Evolutionary conservation across 2,329 filamentous ascomycete genomes (phyloP).

Genomic region (Fusarium sp.): DNA sequence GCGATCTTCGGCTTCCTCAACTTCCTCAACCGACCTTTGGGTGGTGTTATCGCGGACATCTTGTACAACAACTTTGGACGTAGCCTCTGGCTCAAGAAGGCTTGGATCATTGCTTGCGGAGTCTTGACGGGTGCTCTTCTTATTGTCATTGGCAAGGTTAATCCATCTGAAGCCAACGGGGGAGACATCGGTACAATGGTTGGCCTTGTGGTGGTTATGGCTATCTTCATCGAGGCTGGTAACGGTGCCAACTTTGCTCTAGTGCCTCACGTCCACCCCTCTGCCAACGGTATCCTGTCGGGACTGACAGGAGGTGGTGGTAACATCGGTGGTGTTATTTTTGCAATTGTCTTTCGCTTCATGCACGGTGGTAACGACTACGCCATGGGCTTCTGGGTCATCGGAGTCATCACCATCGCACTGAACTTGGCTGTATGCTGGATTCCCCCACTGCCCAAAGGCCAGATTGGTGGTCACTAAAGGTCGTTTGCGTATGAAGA

Average conservation of each 20-base stretch:
- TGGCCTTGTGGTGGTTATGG: constrained; percentile 80
- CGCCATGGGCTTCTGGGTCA: constrained; percentile 79
- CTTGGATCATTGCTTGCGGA: constrained; percentile 67
- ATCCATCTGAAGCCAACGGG: constrained; percentile 66
- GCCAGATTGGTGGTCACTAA: constrained; percentile 51
- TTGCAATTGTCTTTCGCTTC: constrained; percentile 86
- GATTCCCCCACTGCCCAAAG: constrained; percentile 66
- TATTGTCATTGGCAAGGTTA: constrained; percentile 71
- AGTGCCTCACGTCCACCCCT: constrained; percentile 86
- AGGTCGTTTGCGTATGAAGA: background rate
- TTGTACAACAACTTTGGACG: constrained; percentile 57
- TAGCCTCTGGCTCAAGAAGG: constrained; percentile 53
- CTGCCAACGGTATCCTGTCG: constrained; percentile 81
- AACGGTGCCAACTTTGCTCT: constrained; percentile 91
- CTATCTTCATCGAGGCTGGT: constrained; percentile 84
- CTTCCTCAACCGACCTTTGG: constrained; percentile 73
- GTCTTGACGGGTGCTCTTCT: constrained; percentile 68
- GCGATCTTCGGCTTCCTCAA: constrained; percentile 82
- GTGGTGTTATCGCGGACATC: constrained; percentile 67
- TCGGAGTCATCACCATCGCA: constrained; percentile 78
- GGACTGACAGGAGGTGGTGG: constrained; percentile 83
- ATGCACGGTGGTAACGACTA: constrained; percentile 72
- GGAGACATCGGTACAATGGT: constrained; percentile 69
- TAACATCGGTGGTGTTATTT: constrained; percentile 87
- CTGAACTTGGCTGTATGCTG: constrained; percentile 73